These are phyloP conservation scores for Oryza brachyantha DNA, from an alignment of 176 grass and related monocot species.

Conservation along the genomic window DNA sequence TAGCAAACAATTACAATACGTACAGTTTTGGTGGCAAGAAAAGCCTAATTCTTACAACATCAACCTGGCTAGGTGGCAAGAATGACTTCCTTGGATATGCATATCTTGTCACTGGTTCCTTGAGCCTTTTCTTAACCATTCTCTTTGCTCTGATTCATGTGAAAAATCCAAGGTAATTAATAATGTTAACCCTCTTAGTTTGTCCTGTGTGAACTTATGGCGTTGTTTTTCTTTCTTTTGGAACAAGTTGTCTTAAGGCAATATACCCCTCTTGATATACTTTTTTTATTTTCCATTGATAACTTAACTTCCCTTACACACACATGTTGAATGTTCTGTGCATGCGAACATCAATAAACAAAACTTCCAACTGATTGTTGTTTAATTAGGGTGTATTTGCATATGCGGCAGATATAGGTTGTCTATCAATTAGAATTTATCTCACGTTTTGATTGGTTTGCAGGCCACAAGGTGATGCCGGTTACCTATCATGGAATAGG, in stretches of 20 bases:
- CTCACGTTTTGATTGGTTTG: conserved; percentile 18
- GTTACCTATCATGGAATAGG: conserved; percentile 48
- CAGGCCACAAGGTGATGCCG: conserved; percentile 69
- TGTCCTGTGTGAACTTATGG: background rate
- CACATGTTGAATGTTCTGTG: background rate
- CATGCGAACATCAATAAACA: background rate
- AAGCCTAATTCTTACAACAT: conserved; percentile 71
- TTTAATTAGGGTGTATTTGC: background rate
- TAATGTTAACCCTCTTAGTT: background rate
- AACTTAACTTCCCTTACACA: background rate
- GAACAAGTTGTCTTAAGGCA: background rate
- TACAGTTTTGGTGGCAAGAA: conserved; percentile 89
- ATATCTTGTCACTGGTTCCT: conserved; percentile 58
- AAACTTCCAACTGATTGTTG: background rate
- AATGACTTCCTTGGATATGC: conserved; percentile 91
- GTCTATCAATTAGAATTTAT: background rate
- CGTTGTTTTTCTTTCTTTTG: background rate
- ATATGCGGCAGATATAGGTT: background rate
- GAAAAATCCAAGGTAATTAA: conserved; percentile 79
- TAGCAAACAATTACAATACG: conserved; percentile 89
- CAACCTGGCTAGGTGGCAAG: conserved; percentile 82
- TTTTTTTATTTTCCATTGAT: background rate
- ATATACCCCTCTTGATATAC: background rate
- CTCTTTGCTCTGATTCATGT: conserved; percentile 81
- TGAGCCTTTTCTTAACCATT: conserved; percentile 69